These are phyloP conservation scores for Calonectria multiphialidica DNA, from an alignment of 2,329 filamentous ascomycete genomes.

Conservation along the genomic window DNA sequence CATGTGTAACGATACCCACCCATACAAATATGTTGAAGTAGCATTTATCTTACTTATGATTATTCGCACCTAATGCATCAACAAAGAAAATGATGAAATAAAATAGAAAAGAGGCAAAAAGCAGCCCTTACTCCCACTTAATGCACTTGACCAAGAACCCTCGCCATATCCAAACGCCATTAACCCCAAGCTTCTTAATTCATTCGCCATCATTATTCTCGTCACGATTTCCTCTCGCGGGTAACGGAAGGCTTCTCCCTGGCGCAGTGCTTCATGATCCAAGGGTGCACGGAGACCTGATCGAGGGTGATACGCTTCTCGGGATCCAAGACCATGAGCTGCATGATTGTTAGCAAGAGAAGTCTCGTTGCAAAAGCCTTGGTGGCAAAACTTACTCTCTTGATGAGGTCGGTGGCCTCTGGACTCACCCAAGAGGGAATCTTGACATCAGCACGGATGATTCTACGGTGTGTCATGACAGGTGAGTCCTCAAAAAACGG, in stretches of 20 bases:
- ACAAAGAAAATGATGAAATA: not conserved
- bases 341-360: slow-evolving; percentile 42
- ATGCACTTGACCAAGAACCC: slow-evolving; percentile 44
- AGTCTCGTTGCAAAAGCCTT: not conserved
- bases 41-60: slow-evolving; percentile 28
- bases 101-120: slow-evolving; percentile 34
- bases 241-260: slow-evolving; percentile 64
- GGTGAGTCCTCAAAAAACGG: slow-evolving; percentile 92
- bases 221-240: slow-evolving; percentile 57
- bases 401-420: slow-evolving; percentile 93
- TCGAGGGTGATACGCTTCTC: slow-evolving; percentile 93
- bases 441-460: slow-evolving; percentile 90
- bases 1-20: slow-evolving; percentile 42
- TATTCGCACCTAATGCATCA: slow-evolving; percentile 22
- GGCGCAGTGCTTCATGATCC: slow-evolving; percentile 96
- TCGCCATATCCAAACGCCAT: slow-evolving; percentile 37
- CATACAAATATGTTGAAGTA: slow-evolving; percentile 20
- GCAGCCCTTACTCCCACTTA: slow-evolving; percentile 41
- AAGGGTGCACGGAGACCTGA: slow-evolving; percentile 89
- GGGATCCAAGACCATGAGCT: slow-evolving; percentile 91
- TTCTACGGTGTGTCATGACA: slow-evolving; percentile 92
- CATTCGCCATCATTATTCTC: slow-evolving; percentile 34
- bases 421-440: slow-evolving; percentile 91
- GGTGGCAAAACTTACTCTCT: slow-evolving; percentile 71
- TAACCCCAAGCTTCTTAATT: slow-evolving; percentile 29